Conservation (phyloP, 805 yeast genomes). For the Pichia nanzhaoensis region DNA sequence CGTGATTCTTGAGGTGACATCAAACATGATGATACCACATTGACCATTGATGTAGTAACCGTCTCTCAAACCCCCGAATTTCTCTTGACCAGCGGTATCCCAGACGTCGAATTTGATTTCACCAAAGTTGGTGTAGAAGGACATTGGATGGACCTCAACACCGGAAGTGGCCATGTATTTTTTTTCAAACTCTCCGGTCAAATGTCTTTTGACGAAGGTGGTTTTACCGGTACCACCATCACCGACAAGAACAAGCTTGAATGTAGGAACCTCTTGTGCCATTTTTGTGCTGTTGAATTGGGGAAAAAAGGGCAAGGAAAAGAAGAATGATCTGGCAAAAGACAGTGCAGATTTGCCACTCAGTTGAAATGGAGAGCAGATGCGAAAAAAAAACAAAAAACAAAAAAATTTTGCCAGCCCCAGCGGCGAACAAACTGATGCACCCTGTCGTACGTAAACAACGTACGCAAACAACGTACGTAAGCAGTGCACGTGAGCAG, state of each 20-base stretch:
- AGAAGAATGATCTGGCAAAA: not conserved
- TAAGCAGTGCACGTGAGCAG: too few relatives aligned
- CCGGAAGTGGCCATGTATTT: constrained; percentile 98
- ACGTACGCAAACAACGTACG: too few relatives aligned
- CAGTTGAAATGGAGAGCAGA: too few relatives aligned
- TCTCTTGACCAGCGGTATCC: constrained; percentile 99
- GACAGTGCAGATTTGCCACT: not conserved
- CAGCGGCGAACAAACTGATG: too few relatives aligned
- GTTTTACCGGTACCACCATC: constrained; percentile 99
- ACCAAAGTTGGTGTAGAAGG: constrained; percentile 97
- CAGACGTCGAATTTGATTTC: constrained; percentile 98
- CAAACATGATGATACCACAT: constrained; percentile 99
- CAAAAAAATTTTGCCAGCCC: too few relatives aligned
- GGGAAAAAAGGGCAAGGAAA: too few relatives aligned
- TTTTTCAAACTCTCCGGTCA: constrained; percentile 98
- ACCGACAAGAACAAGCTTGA: constrained; percentile 98
- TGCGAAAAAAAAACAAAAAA: too few relatives aligned
- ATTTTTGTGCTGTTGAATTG: constrained; percentile 24
- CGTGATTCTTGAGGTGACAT: constrained; percentile 98
- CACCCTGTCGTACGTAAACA: too few relatives aligned
- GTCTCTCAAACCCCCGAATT: constrained; percentile 99
- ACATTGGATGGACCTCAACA: constrained; percentile 98
- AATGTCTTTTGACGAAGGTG: constrained; percentile 98
- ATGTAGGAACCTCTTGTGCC: constrained; percentile 72
- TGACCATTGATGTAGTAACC: constrained; percentile 99